Percentiles rank a stretch among this genome's conserved stretches.
These are phyloP conservation scores for Podospora comata DNA, from an alignment of 495 filamentous ascomycete genomes.

Conservation along the genomic window DNA sequence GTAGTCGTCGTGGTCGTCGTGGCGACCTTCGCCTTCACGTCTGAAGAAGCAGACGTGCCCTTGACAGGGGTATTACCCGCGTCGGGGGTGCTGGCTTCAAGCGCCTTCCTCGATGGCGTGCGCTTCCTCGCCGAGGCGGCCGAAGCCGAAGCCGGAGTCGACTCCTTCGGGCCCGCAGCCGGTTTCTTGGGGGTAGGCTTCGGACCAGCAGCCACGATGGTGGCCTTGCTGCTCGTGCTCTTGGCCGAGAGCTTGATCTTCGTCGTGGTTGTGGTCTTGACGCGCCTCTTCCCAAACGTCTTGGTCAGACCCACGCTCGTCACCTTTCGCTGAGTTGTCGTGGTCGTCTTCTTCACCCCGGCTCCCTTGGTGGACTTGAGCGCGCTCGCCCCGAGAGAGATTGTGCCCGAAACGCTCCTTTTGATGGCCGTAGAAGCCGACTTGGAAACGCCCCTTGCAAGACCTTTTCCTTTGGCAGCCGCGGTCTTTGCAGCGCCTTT, in stretches of 20 bases:
- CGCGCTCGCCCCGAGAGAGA: slow-evolving; percentile 38
- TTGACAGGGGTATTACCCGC: not conserved
- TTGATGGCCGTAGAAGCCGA: slow-evolving; percentile 34
- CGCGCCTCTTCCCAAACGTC: not conserved
- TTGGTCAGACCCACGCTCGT: slow-evolving; percentile 3
- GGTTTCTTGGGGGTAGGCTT: not conserved
- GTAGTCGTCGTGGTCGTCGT: not conserved
- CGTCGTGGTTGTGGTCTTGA: not conserved
- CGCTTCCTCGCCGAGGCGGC: slow-evolving; percentile 17
- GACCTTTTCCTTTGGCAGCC: not conserved
- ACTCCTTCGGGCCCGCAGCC: not conserved
- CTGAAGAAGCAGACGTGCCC: not conserved
- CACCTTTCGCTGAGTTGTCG: not conserved
- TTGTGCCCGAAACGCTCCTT: slow-evolving; percentile 34
- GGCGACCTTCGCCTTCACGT: not conserved
- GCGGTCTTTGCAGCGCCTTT: slow-evolving; percentile 17
- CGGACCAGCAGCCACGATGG: not conserved
- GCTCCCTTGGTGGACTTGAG: slow-evolving; percentile 9
- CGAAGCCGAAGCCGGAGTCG: not conserved
- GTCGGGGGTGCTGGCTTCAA: slow-evolving; percentile 10
- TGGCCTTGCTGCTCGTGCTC: not conserved
- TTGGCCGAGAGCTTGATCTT: not conserved
- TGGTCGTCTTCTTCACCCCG: not conserved
- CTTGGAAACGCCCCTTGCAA: slow-evolving; percentile 16
- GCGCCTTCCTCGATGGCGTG: slow-evolving; percentile 27